phyloP scores from a whole-genome alignment of 768 basidiomycete species.

The Boletellus ananiceps region DNA sequence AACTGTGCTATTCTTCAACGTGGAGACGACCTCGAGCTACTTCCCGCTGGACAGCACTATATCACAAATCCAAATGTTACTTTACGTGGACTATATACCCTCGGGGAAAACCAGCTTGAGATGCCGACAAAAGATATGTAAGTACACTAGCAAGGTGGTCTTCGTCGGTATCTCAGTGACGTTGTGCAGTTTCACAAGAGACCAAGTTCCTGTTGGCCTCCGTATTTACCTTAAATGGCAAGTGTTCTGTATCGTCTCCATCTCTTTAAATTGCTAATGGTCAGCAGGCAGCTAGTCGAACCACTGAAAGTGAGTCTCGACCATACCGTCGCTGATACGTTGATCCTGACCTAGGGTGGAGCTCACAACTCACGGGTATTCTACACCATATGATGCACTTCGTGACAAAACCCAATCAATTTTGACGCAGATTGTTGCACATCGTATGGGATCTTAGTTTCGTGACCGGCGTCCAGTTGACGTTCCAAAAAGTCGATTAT shows the following conservation, averaged over 20 bases:
- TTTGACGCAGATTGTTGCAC: constrained; percentile 80
- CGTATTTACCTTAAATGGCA: constrained; percentile 81
- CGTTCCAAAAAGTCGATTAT: constrained; percentile 40
- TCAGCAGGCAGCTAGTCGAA: constrained; percentile 43
- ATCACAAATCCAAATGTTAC: constrained; percentile 84
- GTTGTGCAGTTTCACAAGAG: constrained; percentile 63
- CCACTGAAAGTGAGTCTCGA: constrained; percentile 40
- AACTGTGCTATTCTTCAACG: constrained; percentile 84
- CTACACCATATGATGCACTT: constrained; percentile 76
- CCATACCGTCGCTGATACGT: constrained; percentile 22
- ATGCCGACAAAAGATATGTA: constrained; percentile 88
- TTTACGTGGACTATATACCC: constrained; percentile 71
- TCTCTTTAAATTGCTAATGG: neutral
- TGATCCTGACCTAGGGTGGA: constrained; percentile 40
- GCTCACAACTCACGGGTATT: constrained; percentile 80
- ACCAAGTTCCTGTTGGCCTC: constrained; percentile 81
- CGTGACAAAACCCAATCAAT: constrained; percentile 84
- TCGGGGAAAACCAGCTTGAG: constrained; percentile 80
- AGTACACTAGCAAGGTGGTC: constrained; percentile 20
- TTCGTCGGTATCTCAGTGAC: neutral
- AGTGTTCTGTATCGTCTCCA: constrained; percentile 19
- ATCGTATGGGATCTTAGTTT: constrained; percentile 42
- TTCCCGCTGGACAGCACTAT: constrained; percentile 79
- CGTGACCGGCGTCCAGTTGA: neutral
- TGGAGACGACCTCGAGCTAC: constrained; percentile 72